Percentiles rank a stretch among this genome's conserved stretches.
These are phyloP conservation scores for Boletus rufocinnamomeus DNA, from an alignment of 768 basidiomycete species.

Conservation along the genomic window DNA sequence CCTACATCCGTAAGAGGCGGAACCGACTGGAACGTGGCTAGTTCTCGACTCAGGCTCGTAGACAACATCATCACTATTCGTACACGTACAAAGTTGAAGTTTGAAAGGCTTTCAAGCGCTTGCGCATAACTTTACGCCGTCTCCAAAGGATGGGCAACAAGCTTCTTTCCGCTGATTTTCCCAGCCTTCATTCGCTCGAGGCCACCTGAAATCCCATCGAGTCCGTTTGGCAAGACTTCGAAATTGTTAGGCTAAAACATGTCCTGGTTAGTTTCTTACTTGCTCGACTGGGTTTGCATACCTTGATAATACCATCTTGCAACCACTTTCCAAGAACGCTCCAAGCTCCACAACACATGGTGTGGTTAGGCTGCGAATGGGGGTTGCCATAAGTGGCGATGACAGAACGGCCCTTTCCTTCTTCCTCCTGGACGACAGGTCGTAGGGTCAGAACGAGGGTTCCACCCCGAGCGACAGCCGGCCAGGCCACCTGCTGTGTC, in stretches of 20 bases:
- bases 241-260: constrained; percentile 39
- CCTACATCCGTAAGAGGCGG: neutral
- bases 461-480: constrained; percentile 37
- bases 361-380: constrained; percentile 18
- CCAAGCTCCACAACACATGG: constrained; percentile 24
- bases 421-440: constrained; percentile 25
- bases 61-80: constrained; percentile 11
- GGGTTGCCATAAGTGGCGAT: constrained; percentile 30
- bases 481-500: constrained; percentile 39
- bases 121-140: constrained; percentile 20
- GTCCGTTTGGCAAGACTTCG: constrained; percentile 45
- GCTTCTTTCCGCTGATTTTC: constrained; percentile 45
- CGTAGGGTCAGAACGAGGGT: constrained; percentile 33
- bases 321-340: constrained; percentile 26
- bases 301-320: constrained; percentile 30
- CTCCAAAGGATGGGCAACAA: constrained; percentile 45
- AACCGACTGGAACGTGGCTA: neutral
- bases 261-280: neutral
- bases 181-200: constrained; percentile 39
- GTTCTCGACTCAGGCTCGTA: constrained; percentile 2
- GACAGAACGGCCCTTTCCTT: constrained; percentile 20
- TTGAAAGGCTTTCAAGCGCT: neutral
- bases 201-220: constrained; percentile 39
- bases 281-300: neutral
- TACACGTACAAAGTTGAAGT: constrained; percentile 15